These are phyloP conservation scores for Nicotiana knightiana DNA, from an alignment of 257 asterid genomes.

Conservation along the genomic window DNA sequence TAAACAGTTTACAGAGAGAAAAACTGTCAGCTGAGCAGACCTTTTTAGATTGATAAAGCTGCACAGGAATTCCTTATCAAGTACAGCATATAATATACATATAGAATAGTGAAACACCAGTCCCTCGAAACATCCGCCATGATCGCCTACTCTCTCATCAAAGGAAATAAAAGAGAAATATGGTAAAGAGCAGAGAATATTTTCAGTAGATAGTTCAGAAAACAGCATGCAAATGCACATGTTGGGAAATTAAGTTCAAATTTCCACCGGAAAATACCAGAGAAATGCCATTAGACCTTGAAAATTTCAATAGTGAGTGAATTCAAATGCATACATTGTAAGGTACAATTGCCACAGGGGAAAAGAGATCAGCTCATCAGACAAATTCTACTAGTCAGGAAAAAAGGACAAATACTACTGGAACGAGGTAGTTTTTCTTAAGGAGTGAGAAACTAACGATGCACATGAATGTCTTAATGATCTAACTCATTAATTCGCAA, in stretches of 20 bases:
- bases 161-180: background rate
- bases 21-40: background rate
- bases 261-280: too few relatives aligned
- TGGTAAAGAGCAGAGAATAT: background rate
- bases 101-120: background rate
- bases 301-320: background rate
- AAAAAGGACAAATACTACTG: background rate
- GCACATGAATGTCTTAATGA: background rate
- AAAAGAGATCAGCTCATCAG: background rate
- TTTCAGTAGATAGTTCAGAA: background rate
- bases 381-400: background rate
- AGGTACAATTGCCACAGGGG: background rate
- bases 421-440: background rate
- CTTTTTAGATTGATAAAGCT: background rate
- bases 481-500: background rate
- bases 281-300: constrained; percentile 1
- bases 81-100: background rate
- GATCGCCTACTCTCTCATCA: background rate
- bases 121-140: too few relatives aligned
- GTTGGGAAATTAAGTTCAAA: too few relatives aligned
- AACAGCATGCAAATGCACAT: too few relatives aligned
- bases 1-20: constrained; percentile 18
- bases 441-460: background rate
- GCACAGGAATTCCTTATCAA: background rate
- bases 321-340: background rate